A percentile compares a stretch with the other conserved stretches of the same genome.
These are phyloP conservation scores for Lablab purpureus DNA, from an alignment of 306 rosid genomes.

Conservation along the genomic window DNA sequence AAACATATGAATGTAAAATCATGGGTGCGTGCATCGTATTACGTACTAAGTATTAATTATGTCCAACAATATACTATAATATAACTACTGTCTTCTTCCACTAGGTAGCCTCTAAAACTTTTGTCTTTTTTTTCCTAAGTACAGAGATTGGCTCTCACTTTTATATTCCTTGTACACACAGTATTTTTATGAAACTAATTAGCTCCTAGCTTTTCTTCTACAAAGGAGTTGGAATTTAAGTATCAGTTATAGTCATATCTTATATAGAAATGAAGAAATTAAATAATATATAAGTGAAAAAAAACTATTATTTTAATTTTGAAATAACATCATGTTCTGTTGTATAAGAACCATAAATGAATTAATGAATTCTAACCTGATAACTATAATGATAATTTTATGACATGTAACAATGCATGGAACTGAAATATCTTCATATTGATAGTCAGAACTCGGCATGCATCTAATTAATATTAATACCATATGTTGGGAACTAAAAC, in stretches of 20 bases:
- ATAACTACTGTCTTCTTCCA: not conserved
- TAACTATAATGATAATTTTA: constrained; percentile 18
- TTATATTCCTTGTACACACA: not conserved
- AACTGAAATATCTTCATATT: constrained; percentile 27
- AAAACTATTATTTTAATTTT: too few species aligned
- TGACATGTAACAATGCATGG: constrained; percentile 8
- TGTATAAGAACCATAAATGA: too few species aligned
- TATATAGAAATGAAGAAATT: too few species aligned
- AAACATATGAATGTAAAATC: not conserved
- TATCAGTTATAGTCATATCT: too few species aligned
- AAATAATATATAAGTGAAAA: too few species aligned
- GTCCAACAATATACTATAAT: not conserved
- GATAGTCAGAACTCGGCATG: not conserved
- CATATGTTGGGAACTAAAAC: not conserved
- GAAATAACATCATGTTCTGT: too few species aligned
- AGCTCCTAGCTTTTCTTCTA: not conserved
- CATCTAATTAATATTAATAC: not conserved
- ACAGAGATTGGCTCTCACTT: not conserved
- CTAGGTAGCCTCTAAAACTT: not conserved
- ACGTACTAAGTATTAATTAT: not conserved
- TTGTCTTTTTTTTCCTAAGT: not conserved
- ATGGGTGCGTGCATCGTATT: not conserved
- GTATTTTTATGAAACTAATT: not conserved
- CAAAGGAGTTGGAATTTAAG: too few species aligned
- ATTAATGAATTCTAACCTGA: constrained; percentile 27